phyloP scores from a whole-genome alignment of 805 yeast species.

The Ascoidea rubescens region DNA sequence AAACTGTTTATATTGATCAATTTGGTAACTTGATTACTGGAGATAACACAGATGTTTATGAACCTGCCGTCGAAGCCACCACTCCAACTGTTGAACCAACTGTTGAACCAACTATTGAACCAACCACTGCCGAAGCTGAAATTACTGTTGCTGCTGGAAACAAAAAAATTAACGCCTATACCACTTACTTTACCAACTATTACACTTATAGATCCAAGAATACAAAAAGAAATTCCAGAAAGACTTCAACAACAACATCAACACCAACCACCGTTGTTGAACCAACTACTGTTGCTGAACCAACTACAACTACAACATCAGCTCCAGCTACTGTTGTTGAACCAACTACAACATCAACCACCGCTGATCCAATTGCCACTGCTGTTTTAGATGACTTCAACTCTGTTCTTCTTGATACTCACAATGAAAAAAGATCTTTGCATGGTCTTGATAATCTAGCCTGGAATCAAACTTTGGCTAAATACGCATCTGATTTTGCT shows the following conservation, averaged over 20 bases:
- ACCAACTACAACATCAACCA: slow-evolving; percentile 4
- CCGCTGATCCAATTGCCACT: slow-evolving; percentile 7
- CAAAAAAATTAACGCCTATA: neutral
- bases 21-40: neutral
- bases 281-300: slow-evolving; percentile 3
- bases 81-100: slow-evolving; percentile 11
- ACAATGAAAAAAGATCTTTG: slow-evolving; percentile 33
- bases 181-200: neutral
- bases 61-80: slow-evolving; percentile 7
- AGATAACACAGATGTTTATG: neutral
- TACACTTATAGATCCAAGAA: too few relatives aligned
- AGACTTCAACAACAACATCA: slow-evolving; percentile 2
- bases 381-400: slow-evolving; percentile 18
- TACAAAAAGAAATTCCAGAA: too few relatives aligned
- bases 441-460: slow-evolving; percentile 30
- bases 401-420: slow-evolving; percentile 28
- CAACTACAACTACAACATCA: slow-evolving; percentile 4
- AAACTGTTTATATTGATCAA: neutral
- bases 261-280: slow-evolving; percentile 8
- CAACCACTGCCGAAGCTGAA: slow-evolving; percentile 3
- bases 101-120: slow-evolving; percentile 2
- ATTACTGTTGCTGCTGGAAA: neutral
- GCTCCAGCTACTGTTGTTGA: slow-evolving; percentile 12
- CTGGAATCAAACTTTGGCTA: slow-evolving; percentile 33
- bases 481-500: slow-evolving; percentile 38